Base-by-base conservation (phyloP, 116 monocot species). In the Phalaenopsis hybrid region DNA sequence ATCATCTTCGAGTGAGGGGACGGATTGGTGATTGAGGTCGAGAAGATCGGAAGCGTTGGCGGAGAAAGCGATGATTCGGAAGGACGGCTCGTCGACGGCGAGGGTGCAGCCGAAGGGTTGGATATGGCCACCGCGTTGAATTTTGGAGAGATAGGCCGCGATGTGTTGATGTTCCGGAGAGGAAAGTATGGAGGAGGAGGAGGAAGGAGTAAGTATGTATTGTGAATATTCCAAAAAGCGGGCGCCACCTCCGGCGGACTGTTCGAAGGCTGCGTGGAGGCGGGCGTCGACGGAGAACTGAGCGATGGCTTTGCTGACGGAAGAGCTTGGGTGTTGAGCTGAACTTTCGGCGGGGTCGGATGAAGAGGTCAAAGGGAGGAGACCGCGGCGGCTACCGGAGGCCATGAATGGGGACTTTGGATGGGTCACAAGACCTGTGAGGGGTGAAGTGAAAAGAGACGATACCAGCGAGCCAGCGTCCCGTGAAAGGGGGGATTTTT, bases 281-380 rank as follows among this genome's bases (percentile, higher is more conserved):
- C 89, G 90, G 17, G 96, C 96, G 82, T 96, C 94, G 52, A 89
- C 23, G n/a, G 92, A 88, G 89, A 92, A 96, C 88, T 96, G 96
- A 5, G 96, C 94, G 65, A 94, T 83, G 45, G 92, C 94, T 78
- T 92, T 94, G 88, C 90, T 90, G 37, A 51, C 76, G 76, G 76
- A 4, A 12, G 75, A 44, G 13, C n/a, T 16, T 50, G 51, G 28
- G 50, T 41, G 48, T 34, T 20, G 67, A 57, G 48, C 31, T 23
- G 77, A 15, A 44, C 17, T 44, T 8, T 21, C 76, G 44, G 20
- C 44, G 12, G 74, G 74, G 13, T 33, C 34, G 33, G 70, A 34
- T 18, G 57, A 25, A 44, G 34, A 37, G 28, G 37, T 6, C 17
- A 11, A 2, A 52, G n/a, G 11, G 74, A 28, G 18, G 79, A 10